These are phyloP conservation scores for Neurospora pannonica DNA, from an alignment of 495 filamentous ascomycete genomes.

Conservation along the genomic window DNA sequence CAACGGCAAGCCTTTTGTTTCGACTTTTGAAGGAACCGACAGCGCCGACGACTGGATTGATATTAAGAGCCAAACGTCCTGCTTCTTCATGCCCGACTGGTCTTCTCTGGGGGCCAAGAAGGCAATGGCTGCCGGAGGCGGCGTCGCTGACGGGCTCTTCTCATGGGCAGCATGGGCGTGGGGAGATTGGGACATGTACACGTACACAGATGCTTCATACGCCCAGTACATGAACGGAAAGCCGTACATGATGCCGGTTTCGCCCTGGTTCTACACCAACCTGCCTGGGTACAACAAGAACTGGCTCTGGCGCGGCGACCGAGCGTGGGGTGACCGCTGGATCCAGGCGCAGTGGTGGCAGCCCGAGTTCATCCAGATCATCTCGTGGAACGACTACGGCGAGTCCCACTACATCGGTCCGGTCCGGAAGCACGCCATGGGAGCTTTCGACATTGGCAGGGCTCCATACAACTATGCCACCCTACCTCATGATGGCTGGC, in stretches of 20 bases:
- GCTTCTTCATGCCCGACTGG: no score
- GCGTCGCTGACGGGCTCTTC: no score
- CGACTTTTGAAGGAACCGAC: no score
- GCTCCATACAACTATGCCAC: conserved; percentile 32
- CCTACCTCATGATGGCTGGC: conserved; percentile 29
- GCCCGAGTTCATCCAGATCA: conserved; percentile 51
- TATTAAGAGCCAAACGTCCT: no score
- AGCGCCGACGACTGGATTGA: no score
- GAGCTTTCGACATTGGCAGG: conserved; percentile 32
- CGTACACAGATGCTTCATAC: not conserved
- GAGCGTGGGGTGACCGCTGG: conserved; percentile 63
- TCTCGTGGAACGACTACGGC: conserved; percentile 56
- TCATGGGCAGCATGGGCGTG: no score
- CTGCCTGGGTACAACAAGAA: conserved; percentile 57
- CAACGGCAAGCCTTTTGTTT: no score
- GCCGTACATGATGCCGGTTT: conserved; percentile 57
- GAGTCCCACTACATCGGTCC: conserved; percentile 60
- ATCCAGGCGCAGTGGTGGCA: conserved; percentile 47
- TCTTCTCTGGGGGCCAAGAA: no score
- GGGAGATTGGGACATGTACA: no score
- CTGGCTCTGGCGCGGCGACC: conserved; percentile 58
- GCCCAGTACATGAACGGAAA: not conserved
- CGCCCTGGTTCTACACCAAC: conserved; percentile 60
- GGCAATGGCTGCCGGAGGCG: no score
- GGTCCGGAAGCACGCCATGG: conserved; percentile 31